These are phyloP conservation scores for Amaranthus palmeri DNA, from an alignment of 148 eudicot species.

Conservation along the genomic window DNA sequence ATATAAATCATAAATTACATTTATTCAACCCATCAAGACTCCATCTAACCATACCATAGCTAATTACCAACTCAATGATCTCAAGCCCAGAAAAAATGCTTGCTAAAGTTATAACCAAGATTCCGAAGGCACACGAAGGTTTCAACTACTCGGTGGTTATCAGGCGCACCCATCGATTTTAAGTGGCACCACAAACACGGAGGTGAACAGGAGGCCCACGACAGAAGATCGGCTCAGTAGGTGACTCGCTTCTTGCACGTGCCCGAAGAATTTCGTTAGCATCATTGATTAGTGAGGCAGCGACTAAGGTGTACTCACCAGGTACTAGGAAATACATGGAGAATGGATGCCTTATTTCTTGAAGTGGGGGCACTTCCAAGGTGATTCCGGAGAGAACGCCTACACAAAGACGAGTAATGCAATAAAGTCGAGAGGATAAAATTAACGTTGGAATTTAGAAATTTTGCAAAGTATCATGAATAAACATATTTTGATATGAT, in stretches of 20 bases:
- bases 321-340: constrained; percentile 87
- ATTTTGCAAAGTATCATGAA: too few relatives aligned
- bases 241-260: constrained; percentile 62
- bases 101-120: too few relatives aligned
- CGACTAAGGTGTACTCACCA: constrained; percentile 89
- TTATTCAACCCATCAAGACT: too few relatives aligned
- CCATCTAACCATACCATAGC: too few relatives aligned
- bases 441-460: too few relatives aligned
- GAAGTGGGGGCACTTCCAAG: constrained; percentile 85
- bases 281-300: constrained; percentile 83
- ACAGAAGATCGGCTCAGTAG: constrained; percentile 80
- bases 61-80: too few relatives aligned
- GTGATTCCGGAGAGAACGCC: constrained; percentile 71
- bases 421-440: not conserved
- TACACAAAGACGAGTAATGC: constrained; percentile 10
- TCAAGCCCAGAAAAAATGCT: too few relatives aligned
- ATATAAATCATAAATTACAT: too few relatives aligned
- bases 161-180: too few relatives aligned
- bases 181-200: constrained; percentile 65
- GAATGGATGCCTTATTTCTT: constrained; percentile 75
- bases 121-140: too few relatives aligned
- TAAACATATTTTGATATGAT: too few relatives aligned
- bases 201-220: constrained; percentile 92
- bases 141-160: too few relatives aligned
- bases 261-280: constrained; percentile 92